Evolutionary conservation across 768 basidiomycete species (phyloP).

Genomic region (Pilatotrama ljubarskyi): DNA sequence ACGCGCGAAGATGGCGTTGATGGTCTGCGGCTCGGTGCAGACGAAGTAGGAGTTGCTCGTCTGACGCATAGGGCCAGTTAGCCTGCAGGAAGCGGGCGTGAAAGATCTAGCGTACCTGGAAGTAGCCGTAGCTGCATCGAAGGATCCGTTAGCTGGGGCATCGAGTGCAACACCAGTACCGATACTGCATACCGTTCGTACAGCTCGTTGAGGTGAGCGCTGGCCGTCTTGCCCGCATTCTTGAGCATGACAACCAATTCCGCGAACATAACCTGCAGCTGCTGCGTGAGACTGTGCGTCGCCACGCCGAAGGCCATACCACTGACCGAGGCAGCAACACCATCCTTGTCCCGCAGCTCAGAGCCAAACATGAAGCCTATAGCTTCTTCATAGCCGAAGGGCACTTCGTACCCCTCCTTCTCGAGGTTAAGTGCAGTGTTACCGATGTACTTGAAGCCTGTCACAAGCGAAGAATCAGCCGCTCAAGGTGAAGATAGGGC

Average conservation of each 20-base stretch:
- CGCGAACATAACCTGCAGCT: slow-evolving; percentile 60
- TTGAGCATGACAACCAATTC: slow-evolving; percentile 60
- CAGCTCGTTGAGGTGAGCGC: slow-evolving; percentile 57
- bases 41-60: slow-evolving; percentile 84
- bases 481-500: no score
- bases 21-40: slow-evolving; percentile 64
- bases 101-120: slow-evolving; percentile 60
- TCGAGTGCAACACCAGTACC: background rate
- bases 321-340: slow-evolving; percentile 74
- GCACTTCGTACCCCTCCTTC: slow-evolving; percentile 59
- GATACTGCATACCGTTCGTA: slow-evolving; percentile 50
- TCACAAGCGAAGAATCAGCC: no score
- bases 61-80: slow-evolving; percentile 34
- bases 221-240: slow-evolving; percentile 52
- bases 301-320: background rate
- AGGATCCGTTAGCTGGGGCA: background rate
- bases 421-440: slow-evolving; percentile 74
- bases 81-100: no score
- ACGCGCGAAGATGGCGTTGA: slow-evolving; percentile 66
- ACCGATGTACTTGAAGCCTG: slow-evolving; percentile 90
- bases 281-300: background rate
- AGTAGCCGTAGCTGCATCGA: slow-evolving; percentile 70
- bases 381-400: slow-evolving; percentile 90
- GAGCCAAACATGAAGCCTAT: slow-evolving; percentile 89
- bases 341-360: slow-evolving; percentile 84